A percentile compares a stretch with the other conserved stretches of the same genome.
Conservation (phyloP, 371 early-diverging fungal genomes). For the Rhizoclosmatium hyalinum region DNA sequence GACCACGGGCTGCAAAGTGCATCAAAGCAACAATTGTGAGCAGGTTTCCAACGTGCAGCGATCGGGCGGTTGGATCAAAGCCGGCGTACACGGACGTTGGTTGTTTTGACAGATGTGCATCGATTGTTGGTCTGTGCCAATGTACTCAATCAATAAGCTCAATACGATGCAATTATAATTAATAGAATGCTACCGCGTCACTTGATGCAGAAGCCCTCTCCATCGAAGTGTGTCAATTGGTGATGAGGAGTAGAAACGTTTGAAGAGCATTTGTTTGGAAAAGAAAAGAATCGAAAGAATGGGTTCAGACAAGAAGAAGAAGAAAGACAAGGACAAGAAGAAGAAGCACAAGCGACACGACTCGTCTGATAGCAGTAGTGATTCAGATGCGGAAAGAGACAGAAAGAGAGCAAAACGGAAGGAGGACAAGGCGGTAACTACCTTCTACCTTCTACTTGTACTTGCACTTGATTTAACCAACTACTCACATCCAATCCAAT, state of each 20-base stretch:
- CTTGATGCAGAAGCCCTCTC: slow-evolving; percentile 32
- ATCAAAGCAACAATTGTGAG: slow-evolving; percentile 82
- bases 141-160: background rate
- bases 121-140: slow-evolving; percentile 7
- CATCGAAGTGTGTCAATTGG: slow-evolving; percentile 18
- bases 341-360: slow-evolving; percentile 28
- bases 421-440: slow-evolving; percentile 40
- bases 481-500: background rate
- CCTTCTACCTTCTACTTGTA: background rate
- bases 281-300: slow-evolving; percentile 9
- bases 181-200: slow-evolving; percentile 28
- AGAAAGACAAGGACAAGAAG: slow-evolving; percentile 36
- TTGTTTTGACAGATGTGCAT: slow-evolving; percentile 1
- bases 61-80: slow-evolving; percentile 94
- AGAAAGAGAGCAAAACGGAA: slow-evolving; percentile 26
- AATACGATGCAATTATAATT: background rate
- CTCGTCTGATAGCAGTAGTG: background rate
- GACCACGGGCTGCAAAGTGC: slow-evolving; percentile 86
- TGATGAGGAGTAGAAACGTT: background rate
- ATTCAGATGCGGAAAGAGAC: slow-evolving; percentile 4
- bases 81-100: slow-evolving; percentile 76
- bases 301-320: slow-evolving; percentile 33
- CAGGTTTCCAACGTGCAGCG: slow-evolving; percentile 91
- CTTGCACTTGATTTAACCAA: background rate
- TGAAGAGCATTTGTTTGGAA: background rate